Conservation (phyloP, 345 rosid genomes). For the Eucalyptus sp. region DNA sequence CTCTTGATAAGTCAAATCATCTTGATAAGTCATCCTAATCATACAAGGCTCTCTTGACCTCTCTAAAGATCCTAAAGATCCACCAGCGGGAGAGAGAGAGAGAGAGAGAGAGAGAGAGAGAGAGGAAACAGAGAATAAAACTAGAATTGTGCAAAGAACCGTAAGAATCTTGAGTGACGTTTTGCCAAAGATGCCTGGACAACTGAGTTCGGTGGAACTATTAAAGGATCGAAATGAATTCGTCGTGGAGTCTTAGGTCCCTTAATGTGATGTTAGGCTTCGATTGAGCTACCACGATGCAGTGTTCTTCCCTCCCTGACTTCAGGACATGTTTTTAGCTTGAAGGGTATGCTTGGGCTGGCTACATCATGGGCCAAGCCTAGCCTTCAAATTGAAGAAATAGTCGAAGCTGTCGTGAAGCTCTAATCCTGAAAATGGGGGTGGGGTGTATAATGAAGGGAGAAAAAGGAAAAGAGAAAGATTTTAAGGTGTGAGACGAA, state of each 20-base stretch:
- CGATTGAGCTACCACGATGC: not conserved
- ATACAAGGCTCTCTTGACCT: not conserved
- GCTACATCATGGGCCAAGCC: not conserved
- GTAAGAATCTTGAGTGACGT: not conserved
- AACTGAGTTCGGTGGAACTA: not conserved
- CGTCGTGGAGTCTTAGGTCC: not conserved
- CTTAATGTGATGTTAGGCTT: not conserved
- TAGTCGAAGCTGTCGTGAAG: not conserved
- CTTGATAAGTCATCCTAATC: not conserved
- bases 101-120: not conserved
- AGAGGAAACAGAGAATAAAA: not conserved
- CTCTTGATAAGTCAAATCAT: not conserved
- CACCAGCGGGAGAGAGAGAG: not conserved
- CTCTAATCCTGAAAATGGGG: not conserved
- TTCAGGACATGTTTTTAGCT: not conserved
- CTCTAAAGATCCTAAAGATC: not conserved
- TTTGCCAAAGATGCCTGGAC: not conserved
- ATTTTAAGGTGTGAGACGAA: not conserved
- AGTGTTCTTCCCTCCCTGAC: not conserved
- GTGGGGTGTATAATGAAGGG: too few species aligned
- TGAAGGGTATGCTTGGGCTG: not conserved
- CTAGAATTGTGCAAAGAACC: not conserved
- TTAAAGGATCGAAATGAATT: not conserved
- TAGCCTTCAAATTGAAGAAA: not conserved
- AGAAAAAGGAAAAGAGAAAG: not conserved